These are phyloP conservation scores for Gossypium lobatum DNA, from an alignment of 441 rosid genomes.

Conservation along the genomic window DNA sequence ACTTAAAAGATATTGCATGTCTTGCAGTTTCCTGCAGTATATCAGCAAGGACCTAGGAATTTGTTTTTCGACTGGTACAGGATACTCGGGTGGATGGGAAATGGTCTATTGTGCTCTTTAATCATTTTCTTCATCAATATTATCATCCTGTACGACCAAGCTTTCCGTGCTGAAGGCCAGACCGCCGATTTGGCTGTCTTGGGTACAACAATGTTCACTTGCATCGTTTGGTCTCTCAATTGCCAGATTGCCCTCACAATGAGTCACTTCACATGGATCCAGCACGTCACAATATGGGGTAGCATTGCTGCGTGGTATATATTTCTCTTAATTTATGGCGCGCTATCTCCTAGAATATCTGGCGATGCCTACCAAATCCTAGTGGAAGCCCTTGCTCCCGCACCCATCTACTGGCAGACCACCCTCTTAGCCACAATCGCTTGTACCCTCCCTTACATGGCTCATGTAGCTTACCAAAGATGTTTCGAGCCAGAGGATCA, in stretches of 20 bases:
- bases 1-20: neutral
- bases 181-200: conserved; percentile 88
- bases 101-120: conserved; percentile 75
- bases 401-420: conserved; percentile 74
- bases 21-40: conserved; percentile 86
- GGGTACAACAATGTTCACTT: conserved; percentile 94
- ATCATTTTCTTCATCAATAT: conserved; percentile 72
- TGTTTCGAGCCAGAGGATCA: conserved; percentile 88
- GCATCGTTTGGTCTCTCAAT: conserved; percentile 89
- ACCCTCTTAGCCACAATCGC: conserved; percentile 66
- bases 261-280: conserved; percentile 99
- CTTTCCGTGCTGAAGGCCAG: conserved; percentile 74
- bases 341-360: conserved; percentile 64
- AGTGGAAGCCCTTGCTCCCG: conserved; percentile 83
- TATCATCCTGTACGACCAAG: conserved; percentile 59
- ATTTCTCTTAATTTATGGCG: conserved; percentile 76
- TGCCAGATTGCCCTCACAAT: conserved; percentile 89
- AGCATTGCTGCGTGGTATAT: conserved; percentile 79
- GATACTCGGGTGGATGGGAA: conserved; percentile 95
- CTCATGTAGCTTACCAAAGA: conserved; percentile 78
- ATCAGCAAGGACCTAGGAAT: conserved; percentile 93
- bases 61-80: conserved; percentile 91
- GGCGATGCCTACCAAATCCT: conserved; percentile 71
- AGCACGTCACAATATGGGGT: conserved; percentile 89
- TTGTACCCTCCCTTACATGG: conserved; percentile 67